Base-by-base conservation (phyloP, 495 filamentous ascomycete species). In the Penicillium bialowiezense region DNA sequence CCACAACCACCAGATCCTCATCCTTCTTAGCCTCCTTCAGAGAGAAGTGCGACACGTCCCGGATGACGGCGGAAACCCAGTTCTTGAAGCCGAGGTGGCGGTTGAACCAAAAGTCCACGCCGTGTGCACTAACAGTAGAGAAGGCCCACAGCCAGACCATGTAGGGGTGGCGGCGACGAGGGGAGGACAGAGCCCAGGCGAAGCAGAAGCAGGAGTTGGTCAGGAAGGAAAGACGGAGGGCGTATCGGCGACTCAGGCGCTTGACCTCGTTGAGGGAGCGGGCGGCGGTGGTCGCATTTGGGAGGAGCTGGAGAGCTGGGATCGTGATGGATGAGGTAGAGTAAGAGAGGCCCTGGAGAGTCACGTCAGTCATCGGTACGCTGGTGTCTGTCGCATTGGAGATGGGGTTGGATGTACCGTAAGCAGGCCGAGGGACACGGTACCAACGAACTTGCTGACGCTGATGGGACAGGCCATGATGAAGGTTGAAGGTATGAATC, bases 371-470 rank as follows among this genome's bases (percentile, higher is more conserved):
- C 6, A 23, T 1, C 9, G 1, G 9, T 51, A 37, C 23, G 19
- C 41, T 23, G 26, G 37, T 6, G 26, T 9, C 20, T 6, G 14
- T n/a, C 48, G 50, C 18, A 24, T 12, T 13, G 35, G 12, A 51
- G 35, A 26, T 47, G 41, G 31, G n/a, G 37, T 41, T 39, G 34
- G 39, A 72, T 80, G 59, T 82, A 95, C 90, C 20, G 91, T 96
- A 63, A 95, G 67, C 17, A 96, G 78, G 48, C 91, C 91, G 24
- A 96, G 77, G 41, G 85, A 90, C 48, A 95, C 79, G 20, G 89
- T 91, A 58, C 91, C 91, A 48, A 95, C 84, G 67, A 96, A 96
- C 69, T 96, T 96, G 67, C 84, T 78, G 64, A 86, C 69, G 34
- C 88, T 81, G 64, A 95, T 81, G 45, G 73, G 75, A 50, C 81